phyloP scores from a whole-genome alignment of 768 basidiomycete genomes.

The Xerocomellus chrysenteron region DNA sequence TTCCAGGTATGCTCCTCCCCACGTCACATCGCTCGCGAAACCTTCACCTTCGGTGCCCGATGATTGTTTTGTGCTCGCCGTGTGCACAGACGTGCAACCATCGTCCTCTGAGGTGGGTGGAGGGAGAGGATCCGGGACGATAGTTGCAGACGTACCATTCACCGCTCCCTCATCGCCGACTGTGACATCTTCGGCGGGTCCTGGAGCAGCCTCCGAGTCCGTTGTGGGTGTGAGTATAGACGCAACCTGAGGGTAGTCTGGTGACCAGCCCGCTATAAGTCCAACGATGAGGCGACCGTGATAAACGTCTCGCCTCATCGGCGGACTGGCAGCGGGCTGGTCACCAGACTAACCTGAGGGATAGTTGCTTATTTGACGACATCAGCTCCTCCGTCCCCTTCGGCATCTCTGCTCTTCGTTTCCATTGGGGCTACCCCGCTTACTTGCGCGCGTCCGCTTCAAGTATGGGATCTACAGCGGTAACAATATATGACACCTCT shows the following conservation, averaged over 20 bases:
- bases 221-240: background rate
- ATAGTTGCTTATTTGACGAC: background rate
- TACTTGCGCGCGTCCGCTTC: too few species aligned
- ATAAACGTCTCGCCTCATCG: too few species aligned
- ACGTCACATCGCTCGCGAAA: slow-evolving; percentile 66
- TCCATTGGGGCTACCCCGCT: too few species aligned
- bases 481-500: too few species aligned
- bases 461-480: too few species aligned
- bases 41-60: slow-evolving; percentile 33
- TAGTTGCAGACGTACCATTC: background rate
- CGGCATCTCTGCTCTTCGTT: background rate
- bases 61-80: slow-evolving; percentile 24
- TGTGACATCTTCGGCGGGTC: background rate
- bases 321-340: too few species aligned
- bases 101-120: background rate
- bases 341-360: background rate
- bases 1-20: slow-evolving; percentile 87
- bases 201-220: background rate
- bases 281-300: too few species aligned
- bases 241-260: background rate
- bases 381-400: background rate
- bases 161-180: background rate
- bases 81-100: slow-evolving; percentile 15
- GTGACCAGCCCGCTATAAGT: too few species aligned
- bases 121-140: background rate